These are phyloP conservation scores for Halophytophthora batemanensis DNA, from an alignment of 352 stramenopile species.

Conservation along the genomic window DNA sequence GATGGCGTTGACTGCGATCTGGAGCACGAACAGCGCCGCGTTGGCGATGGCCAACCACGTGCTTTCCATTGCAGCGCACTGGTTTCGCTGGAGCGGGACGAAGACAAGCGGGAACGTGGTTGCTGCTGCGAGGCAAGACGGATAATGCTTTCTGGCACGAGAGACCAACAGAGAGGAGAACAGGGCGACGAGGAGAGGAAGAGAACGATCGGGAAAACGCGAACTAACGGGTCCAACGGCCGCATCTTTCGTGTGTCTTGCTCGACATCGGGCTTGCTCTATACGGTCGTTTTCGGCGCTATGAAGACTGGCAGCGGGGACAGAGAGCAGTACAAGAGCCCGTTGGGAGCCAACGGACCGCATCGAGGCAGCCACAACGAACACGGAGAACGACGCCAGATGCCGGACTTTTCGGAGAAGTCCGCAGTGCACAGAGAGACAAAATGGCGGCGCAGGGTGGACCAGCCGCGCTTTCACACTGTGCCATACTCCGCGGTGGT, in stretches of 20 bases:
- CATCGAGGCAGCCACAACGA: too few species aligned
- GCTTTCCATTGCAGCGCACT: constrained; percentile 39
- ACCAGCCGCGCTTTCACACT: constrained; percentile 20
- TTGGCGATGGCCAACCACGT: constrained; percentile 59
- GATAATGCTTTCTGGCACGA: not conserved
- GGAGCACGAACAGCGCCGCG: constrained; percentile 49
- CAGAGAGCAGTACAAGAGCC: too few species aligned
- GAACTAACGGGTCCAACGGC: too few species aligned
- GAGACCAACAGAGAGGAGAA: not conserved
- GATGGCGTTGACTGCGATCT: constrained; percentile 62
- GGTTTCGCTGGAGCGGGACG: constrained; percentile 7
- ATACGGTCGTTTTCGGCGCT: too few species aligned
- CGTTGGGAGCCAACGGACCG: too few species aligned
- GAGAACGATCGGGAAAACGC: not conserved
- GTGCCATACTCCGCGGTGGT: constrained; percentile 51
- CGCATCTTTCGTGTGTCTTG: too few species aligned
- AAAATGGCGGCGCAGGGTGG: too few species aligned
- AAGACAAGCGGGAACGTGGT: constrained; percentile 10
- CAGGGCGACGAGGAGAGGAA: not conserved
- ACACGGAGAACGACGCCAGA: too few species aligned
- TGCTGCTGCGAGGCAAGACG: not conserved
- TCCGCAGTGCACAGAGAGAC: too few species aligned
- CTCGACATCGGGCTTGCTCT: too few species aligned
- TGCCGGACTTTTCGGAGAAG: too few species aligned
- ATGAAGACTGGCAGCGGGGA: too few species aligned